These are phyloP conservation scores for Colletotrichum eleusines DNA, from an alignment of 2,329 filamentous ascomycete species.

Conservation along the genomic window DNA sequence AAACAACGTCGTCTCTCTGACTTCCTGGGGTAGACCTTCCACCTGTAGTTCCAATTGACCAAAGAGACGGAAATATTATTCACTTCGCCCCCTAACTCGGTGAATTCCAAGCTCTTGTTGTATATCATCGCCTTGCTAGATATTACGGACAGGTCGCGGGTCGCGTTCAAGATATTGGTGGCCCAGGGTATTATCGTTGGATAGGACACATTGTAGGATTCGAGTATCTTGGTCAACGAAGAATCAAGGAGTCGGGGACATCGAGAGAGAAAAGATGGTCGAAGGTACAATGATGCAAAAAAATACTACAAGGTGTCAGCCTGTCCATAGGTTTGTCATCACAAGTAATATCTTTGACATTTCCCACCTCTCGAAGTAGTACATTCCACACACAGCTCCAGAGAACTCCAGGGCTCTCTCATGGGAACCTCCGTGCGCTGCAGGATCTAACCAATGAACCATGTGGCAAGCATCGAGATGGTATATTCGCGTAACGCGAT, in stretches of 20 bases:
- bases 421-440: background rate
- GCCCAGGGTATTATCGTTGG: background rate
- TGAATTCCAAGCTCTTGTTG: background rate
- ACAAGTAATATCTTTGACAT: background rate
- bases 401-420: conserved; percentile 3
- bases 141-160: background rate
- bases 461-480: conserved; percentile 44
- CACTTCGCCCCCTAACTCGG: background rate
- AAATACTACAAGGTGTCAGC: conserved; percentile 5
- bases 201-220: too few species aligned
- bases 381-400: conserved; percentile 42
- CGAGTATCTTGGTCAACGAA: background rate
- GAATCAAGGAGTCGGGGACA: background rate
- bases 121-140: conserved; percentile 5
- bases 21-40: background rate
- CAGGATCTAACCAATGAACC: conserved; percentile 27
- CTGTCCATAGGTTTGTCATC: background rate
- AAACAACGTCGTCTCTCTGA: background rate
- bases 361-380: conserved; percentile 43
- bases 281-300: background rate
- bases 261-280: background rate
- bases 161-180: background rate
- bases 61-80: background rate
- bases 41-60: background rate
- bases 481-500: conserved; percentile 40